Conservation (phyloP, 305 asterid genomes). For the Solanum hybrid region DNA sequence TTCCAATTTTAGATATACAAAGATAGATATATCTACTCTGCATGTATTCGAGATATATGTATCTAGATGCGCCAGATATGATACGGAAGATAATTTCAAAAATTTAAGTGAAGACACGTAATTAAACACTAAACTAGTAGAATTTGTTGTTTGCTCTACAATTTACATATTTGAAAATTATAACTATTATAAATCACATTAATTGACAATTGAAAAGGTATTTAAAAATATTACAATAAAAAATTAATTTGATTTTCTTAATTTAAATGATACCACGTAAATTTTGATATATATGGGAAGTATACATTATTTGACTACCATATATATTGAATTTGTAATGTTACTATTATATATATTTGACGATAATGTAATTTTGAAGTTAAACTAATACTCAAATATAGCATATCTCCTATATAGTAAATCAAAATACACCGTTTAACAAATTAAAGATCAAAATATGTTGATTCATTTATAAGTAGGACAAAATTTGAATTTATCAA, state of each 20-base stretch:
- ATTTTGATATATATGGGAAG: neutral
- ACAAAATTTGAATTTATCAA: neutral
- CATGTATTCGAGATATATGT: neutral
- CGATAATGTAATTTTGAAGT: neutral
- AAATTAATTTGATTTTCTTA: neutral
- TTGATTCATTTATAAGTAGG: neutral
- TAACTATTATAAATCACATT: too few species aligned
- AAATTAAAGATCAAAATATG: neutral
- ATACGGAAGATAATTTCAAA: too few species aligned
- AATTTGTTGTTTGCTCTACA: neutral
- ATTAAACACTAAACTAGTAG: neutral
- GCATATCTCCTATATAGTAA: neutral
- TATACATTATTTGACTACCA: neutral
- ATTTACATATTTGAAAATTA: too few species aligned
- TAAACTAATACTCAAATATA: neutral
- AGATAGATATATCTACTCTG: too few species aligned
- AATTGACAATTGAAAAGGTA: too few species aligned
- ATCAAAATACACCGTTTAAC: neutral
- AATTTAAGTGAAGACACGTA: neutral
- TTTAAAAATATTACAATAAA: too few species aligned
- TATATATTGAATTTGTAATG: neutral
- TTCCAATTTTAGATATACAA: too few species aligned
- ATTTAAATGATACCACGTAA: neutral
- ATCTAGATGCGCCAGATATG: too few species aligned
- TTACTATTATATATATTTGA: neutral